These are phyloP conservation scores for Chrysanthemum makinoi DNA, from an alignment of 129 eudicot species.

Conservation along the genomic window DNA sequence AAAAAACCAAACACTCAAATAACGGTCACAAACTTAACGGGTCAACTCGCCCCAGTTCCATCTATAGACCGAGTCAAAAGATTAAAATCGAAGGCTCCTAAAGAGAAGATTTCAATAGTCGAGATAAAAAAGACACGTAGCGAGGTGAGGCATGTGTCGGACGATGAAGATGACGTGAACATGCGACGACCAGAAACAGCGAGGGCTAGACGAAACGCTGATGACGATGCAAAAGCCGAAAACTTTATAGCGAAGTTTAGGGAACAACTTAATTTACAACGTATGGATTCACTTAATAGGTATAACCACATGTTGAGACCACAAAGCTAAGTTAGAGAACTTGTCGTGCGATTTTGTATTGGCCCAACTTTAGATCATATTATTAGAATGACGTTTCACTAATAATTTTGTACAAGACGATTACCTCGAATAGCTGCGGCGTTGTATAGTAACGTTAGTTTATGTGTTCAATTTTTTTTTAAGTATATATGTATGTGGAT, in stretches of 20 bases:
- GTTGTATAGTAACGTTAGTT: no score
- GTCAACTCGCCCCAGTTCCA: constrained; percentile 27
- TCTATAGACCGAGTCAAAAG: constrained; percentile 51
- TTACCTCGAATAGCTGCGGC: no score
- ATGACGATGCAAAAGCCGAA: constrained; percentile 55
- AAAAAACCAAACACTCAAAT: no score
- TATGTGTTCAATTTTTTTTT: no score
- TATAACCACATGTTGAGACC: constrained; percentile 44
- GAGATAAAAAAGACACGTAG: constrained; percentile 33
- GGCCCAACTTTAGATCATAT: no score
- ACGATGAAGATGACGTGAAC: constrained; percentile 20
- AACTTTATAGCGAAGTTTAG: constrained; percentile 52
- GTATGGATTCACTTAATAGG: constrained; percentile 48
- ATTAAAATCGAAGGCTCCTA: constrained; percentile 10
- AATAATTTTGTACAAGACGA: no score
- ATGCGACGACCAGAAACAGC: constrained; percentile 35
- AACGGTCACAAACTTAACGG: constrained; percentile 13
- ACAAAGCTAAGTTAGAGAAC: constrained; percentile 6
- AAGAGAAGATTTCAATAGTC: neutral
- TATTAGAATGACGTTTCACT: neutral
- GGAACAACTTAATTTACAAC: constrained; percentile 59
- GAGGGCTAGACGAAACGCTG: constrained; percentile 13
- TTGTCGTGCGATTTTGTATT: no score
- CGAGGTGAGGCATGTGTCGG: constrained; percentile 15
- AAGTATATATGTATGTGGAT: no score